These are phyloP conservation scores for Irpex sp. DNA, from an alignment of 1,284 basidiomycete species.

Conservation along the genomic window DNA sequence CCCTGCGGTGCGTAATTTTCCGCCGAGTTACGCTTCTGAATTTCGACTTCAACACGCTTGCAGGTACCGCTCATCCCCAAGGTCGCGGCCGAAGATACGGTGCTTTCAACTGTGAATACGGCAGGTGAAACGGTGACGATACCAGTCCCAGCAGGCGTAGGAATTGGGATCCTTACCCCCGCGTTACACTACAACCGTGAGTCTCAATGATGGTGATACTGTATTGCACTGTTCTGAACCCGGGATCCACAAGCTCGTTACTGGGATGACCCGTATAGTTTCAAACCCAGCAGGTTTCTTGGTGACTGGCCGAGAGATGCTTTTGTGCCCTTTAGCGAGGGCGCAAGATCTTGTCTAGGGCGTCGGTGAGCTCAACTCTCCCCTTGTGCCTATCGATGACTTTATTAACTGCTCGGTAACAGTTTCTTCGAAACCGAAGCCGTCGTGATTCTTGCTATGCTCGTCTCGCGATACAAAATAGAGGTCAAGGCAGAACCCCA, in stretches of 20 bases:
- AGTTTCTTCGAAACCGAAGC: conserved; percentile 30
- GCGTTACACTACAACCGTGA: conserved; percentile 38
- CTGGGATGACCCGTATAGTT: conserved; percentile 49
- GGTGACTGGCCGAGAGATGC: conserved; percentile 47
- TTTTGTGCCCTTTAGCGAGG: conserved; percentile 50
- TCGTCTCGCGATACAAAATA: conserved; percentile 46
- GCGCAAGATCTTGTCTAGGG: conserved; percentile 25
- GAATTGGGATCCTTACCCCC: conserved; percentile 32
- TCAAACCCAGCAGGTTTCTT: conserved; percentile 49
- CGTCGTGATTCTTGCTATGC: conserved; percentile 42
- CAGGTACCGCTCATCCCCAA: conserved; percentile 49
- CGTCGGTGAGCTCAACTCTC: conserved; percentile 6
- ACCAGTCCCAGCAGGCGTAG: conserved; percentile 41
- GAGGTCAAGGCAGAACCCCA: conserved; percentile 47
- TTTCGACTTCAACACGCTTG: neutral
- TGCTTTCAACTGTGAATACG: conserved; percentile 30
- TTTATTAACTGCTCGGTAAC: too few relatives aligned
- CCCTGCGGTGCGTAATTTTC: conserved; percentile 40
- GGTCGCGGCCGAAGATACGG: conserved; percentile 41
- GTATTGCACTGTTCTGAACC: neutral
- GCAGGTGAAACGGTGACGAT: conserved; percentile 35
- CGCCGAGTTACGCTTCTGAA: neutral
- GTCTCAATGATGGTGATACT: neutral
- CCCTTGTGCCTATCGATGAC: neutral
- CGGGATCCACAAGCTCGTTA: conserved; percentile 36